Conservation (phyloP, 2,329 filamentous ascomycete species). For the Ramularia collo-cygni region DNA sequence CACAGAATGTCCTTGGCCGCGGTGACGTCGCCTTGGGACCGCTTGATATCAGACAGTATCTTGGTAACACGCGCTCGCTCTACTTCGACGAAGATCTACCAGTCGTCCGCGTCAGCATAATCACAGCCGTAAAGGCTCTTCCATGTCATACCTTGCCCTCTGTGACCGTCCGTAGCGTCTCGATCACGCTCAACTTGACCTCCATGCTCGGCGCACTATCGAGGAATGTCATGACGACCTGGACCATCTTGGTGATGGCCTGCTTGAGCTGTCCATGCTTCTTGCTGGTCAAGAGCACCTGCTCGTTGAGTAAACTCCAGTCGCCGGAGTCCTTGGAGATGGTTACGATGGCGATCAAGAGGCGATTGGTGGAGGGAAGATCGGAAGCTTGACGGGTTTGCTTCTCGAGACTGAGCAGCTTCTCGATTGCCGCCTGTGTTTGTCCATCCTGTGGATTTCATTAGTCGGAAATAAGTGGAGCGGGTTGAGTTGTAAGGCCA, state of each 20-base stretch:
- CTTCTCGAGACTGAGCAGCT: conserved; percentile 87
- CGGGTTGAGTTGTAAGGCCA: no score
- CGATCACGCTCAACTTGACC: conserved; percentile 86
- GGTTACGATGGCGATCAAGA: conserved; percentile 82
- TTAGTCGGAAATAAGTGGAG: no score
- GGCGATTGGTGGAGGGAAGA: conserved; percentile 85
- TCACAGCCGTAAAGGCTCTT: no score
- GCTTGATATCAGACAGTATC: conserved; percentile 96
- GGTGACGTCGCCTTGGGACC: conserved; percentile 84
- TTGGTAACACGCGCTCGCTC: conserved; percentile 92
- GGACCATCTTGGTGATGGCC: conserved; percentile 97
- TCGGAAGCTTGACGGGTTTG: conserved; percentile 96
- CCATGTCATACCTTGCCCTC: conserved; percentile 73
- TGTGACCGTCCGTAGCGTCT: conserved; percentile 90
- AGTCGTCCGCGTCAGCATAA: conserved; percentile 6
- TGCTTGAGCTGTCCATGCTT: conserved; percentile 99
- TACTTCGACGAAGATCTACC: conserved; percentile 92
- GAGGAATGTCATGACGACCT: conserved; percentile 87
- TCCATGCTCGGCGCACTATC: conserved; percentile 78
- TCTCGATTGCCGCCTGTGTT: conserved; percentile 83
- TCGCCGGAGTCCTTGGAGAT: conserved; percentile 89
- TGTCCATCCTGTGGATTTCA: conserved; percentile 52
- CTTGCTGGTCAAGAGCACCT: conserved; percentile 92
- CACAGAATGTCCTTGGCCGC: conserved; percentile 88
- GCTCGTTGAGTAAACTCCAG: conserved; percentile 93